Evolutionary conservation across 1,284 basidiomycete species (phyloP).

Genomic region (Puccinia novopanici): DNA sequence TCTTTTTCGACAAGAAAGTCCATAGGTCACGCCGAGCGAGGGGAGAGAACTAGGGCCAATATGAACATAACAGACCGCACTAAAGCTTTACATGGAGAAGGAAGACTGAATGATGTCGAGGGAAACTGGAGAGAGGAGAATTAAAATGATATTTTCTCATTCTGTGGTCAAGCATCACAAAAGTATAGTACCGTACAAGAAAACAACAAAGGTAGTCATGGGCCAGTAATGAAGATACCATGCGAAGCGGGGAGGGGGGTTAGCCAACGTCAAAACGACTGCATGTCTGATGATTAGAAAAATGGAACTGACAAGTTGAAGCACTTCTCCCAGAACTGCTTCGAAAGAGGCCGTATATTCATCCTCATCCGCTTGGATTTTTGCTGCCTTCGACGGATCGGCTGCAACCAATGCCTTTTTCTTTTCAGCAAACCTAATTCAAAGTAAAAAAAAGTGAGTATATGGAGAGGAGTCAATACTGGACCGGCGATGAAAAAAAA

Average conservation of each 20-base stretch:
- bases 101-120: background rate
- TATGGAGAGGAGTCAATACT: background rate
- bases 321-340: conserved; percentile 38
- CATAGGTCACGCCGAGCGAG: background rate
- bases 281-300: background rate
- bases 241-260: background rate
- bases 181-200: no score
- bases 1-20: background rate
- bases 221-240: background rate
- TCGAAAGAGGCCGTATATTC: conserved; percentile 43
- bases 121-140: background rate
- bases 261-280: background rate
- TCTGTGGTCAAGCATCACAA: background rate
- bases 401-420: conserved; percentile 36
- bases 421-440: conserved; percentile 35
- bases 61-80: background rate
- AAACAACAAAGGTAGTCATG: background rate
- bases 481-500: background rate
- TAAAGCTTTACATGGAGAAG: background rate
- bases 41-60: background rate
- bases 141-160: conserved; percentile 21
- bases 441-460: background rate
- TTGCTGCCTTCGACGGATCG: conserved; percentile 46
- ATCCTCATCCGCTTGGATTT: conserved; percentile 48
- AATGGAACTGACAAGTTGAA: conserved; percentile 34